Conservation (phyloP, 2,329 filamentous ascomycete genomes). For the Acephala macrosclerotiorum region DNA sequence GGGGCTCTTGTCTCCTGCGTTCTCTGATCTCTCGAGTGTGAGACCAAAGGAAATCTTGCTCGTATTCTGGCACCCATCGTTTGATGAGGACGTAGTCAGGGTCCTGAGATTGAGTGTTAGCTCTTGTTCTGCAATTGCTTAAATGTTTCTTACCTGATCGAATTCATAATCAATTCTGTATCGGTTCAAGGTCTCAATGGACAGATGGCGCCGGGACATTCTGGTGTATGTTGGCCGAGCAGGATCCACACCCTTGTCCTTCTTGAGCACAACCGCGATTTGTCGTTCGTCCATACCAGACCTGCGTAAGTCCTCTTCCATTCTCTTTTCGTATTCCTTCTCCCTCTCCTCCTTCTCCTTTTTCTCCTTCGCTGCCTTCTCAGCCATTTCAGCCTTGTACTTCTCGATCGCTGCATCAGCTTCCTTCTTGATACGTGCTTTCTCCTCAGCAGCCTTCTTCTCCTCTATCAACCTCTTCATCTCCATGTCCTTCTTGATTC, state of each 20-base stretch:
- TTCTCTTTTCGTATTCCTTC: conserved; percentile 52
- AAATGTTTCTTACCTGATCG: conserved; percentile 57
- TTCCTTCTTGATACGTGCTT: conserved; percentile 49
- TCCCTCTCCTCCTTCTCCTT: conserved; percentile 46
- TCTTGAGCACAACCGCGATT: conserved; percentile 65
- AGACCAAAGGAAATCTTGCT: conserved; percentile 76
- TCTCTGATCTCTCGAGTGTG: conserved; percentile 66
- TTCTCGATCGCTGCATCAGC: conserved; percentile 60
- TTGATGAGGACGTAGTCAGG: conserved; percentile 77
- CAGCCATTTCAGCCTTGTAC: conserved; percentile 50
- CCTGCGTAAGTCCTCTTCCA: conserved; percentile 64
- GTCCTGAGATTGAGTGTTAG: conserved; percentile 58
- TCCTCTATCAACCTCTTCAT: conserved; percentile 53
- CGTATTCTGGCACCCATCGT: conserved; percentile 73
- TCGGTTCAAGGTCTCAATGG: conserved; percentile 64
- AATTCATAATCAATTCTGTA: conserved; percentile 65
- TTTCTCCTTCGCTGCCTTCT: conserved; percentile 45
- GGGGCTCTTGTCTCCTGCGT: conserved; percentile 28
- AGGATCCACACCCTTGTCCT: conserved; percentile 55
- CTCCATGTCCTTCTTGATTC: conserved; percentile 51
- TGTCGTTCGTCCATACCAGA: conserved; percentile 66
- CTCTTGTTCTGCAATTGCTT: background rate
- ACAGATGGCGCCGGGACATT: conserved; percentile 67
- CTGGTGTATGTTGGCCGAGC: conserved; percentile 66
- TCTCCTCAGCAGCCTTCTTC: conserved; percentile 53